These are phyloP conservation scores for Collybiopsis confluens DNA, from an alignment of 768 basidiomycete species.

Conservation along the genomic window DNA sequence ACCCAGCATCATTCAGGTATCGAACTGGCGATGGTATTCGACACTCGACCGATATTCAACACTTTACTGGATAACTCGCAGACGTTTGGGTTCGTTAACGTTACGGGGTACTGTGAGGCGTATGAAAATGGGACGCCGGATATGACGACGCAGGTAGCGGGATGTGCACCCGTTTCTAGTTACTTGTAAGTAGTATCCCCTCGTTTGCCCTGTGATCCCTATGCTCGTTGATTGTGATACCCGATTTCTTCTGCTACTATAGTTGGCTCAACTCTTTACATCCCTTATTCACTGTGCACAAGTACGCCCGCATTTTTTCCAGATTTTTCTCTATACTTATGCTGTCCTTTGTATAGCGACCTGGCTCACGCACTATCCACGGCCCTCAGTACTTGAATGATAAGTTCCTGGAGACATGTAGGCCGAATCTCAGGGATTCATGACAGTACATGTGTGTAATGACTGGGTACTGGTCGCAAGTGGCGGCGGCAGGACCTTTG, in stretches of 20 bases:
- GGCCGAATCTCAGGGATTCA: no score
- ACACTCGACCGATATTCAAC: conserved; percentile 57
- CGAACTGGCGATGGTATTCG: conserved; percentile 44
- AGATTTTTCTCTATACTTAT: background rate
- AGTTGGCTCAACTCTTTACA: conserved; percentile 63
- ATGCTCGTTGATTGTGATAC: background rate
- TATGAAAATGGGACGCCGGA: conserved; percentile 56
- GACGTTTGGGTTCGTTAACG: conserved; percentile 53
- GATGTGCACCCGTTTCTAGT: conserved; percentile 59
- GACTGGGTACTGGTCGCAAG: no score
- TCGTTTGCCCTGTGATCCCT: background rate
- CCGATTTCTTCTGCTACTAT: no score
- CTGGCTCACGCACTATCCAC: conserved; percentile 51
- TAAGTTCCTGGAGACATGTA: no score
- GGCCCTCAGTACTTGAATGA: conserved; percentile 29
- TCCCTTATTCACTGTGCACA: conserved; percentile 59
- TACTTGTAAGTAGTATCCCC: conserved; percentile 52
- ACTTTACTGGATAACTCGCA: conserved; percentile 47
- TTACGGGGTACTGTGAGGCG: conserved; percentile 53
- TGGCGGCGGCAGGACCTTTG: no score
- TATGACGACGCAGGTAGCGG: conserved; percentile 47
- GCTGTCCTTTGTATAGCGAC: conserved; percentile 26
- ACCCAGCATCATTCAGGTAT: conserved; percentile 35
- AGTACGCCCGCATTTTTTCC: conserved; percentile 32
- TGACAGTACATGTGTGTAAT: no score